Percentiles rank a stretch among this genome's conserved stretches.
These are phyloP conservation scores for Aspergillus amoenus DNA, from an alignment of 2,329 filamentous ascomycete genomes.

Conservation along the genomic window DNA sequence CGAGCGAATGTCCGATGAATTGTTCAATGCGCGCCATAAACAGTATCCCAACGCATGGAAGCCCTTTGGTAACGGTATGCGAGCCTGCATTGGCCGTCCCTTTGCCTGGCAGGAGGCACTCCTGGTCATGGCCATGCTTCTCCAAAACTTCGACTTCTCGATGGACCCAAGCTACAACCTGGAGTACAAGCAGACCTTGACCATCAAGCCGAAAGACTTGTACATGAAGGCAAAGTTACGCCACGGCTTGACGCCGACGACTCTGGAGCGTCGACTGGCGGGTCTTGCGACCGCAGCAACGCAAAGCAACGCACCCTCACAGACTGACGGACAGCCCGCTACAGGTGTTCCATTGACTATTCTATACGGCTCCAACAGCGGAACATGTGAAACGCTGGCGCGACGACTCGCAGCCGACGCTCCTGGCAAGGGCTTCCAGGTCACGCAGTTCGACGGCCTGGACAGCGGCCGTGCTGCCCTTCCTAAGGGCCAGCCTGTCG, in stretches of 20 bases:
- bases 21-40: conserved; percentile 54
- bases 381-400: conserved; percentile 71
- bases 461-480: conserved; percentile 62
- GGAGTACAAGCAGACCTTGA: conserved; percentile 40
- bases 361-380: conserved; percentile 71
- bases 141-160: conserved; percentile 71
- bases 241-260: conserved; percentile 31
- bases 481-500: conserved; percentile 59
- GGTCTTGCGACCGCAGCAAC: neutral
- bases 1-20: conserved; percentile 69
- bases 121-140: conserved; percentile 60
- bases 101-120: conserved; percentile 75
- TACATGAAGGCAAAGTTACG: conserved; percentile 60
- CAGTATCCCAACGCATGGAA: conserved; percentile 66
- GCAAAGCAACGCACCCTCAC: conserved; percentile 12
- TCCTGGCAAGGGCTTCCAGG: conserved; percentile 54
- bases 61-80: conserved; percentile 71
- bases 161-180: conserved; percentile 54
- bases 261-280: neutral
- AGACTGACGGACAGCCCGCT: neutral
- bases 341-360: conserved; percentile 53
- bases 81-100: conserved; percentile 69
- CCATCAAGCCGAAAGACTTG: conserved; percentile 55
- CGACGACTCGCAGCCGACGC: conserved; percentile 62
- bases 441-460: conserved; percentile 34